Conservation (phyloP, 1,139 yeast genomes). For the Kodamaea suecica region DNA sequence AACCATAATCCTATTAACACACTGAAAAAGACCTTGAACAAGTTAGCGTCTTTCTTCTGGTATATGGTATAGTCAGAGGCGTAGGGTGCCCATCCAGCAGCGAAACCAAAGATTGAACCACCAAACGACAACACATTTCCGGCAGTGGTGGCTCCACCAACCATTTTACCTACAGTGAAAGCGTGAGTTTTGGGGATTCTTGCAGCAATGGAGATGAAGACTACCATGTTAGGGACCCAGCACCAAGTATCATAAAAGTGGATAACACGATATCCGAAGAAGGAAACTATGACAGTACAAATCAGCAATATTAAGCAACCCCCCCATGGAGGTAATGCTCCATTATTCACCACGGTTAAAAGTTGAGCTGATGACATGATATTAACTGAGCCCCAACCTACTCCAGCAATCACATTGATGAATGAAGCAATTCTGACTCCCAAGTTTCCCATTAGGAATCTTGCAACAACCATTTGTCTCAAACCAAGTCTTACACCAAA, state of each 20-base stretch:
- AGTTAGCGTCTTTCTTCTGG: slow-evolving; percentile 23
- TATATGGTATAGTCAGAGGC: slow-evolving; percentile 33
- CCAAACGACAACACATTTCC: slow-evolving; percentile 29
- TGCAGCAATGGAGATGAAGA: slow-evolving; percentile 27
- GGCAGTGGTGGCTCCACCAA: slow-evolving; percentile 37
- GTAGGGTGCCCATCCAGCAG: slow-evolving; percentile 31
- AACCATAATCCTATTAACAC: slow-evolving; percentile 29
- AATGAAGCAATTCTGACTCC: slow-evolving; percentile 33
- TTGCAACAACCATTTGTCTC: slow-evolving; percentile 44
- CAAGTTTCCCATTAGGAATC: slow-evolving; percentile 31
- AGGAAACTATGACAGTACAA: slow-evolving; percentile 24
- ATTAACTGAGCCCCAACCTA: slow-evolving; percentile 38
- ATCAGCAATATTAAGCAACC: slow-evolving; percentile 31
- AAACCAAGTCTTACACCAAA: slow-evolving; percentile 83
- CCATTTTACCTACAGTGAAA: slow-evolving; percentile 31
- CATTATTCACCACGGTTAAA: slow-evolving; percentile 19
- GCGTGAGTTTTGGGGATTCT: slow-evolving; percentile 22
- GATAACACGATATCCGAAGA: slow-evolving; percentile 29
- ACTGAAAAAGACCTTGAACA: slow-evolving; percentile 25
- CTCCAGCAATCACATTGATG: slow-evolving; percentile 30
- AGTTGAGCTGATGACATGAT: slow-evolving; percentile 33
- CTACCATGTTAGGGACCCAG: slow-evolving; percentile 28
- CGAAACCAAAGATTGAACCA: slow-evolving; percentile 28
- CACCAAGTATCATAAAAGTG: slow-evolving; percentile 29
- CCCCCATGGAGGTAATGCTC: slow-evolving; percentile 32